phyloP scores from a whole-genome alignment of 176 grass and related monocot species.

The Poa annua region DNA sequence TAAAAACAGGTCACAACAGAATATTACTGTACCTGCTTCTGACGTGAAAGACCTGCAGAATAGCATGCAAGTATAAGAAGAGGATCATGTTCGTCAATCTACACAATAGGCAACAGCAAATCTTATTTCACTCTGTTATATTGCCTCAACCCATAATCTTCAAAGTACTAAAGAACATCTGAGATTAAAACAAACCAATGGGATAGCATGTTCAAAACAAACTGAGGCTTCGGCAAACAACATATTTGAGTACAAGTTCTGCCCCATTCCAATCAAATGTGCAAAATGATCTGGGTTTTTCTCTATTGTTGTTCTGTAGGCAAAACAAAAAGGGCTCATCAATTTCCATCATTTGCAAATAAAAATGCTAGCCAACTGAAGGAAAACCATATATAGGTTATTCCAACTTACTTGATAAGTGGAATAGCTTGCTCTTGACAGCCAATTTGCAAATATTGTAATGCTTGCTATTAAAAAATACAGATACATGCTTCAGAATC shows the following conservation, averaged over 20 bases:
- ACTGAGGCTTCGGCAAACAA: constrained; percentile 70
- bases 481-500: constrained; percentile 32
- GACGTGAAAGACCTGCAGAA: constrained; percentile 59
- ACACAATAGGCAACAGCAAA: constrained; percentile 31
- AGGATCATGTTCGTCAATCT: constrained; percentile 82
- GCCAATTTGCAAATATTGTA: constrained; percentile 48
- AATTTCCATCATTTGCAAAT: constrained; percentile 37
- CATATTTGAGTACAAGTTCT: constrained; percentile 57
- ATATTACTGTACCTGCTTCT: constrained; percentile 57
- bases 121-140: constrained; percentile 23
- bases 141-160: constrained; percentile 28
- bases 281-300: constrained; percentile 67
- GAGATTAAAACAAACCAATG: constrained; percentile 56
- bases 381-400: constrained; percentile 26
- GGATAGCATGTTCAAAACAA: constrained; percentile 79
- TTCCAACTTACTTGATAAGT: constrained; percentile 54
- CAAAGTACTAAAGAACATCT: constrained; percentile 30
- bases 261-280: constrained; percentile 74
- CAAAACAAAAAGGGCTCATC: constrained; percentile 29
- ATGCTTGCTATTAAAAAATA: constrained; percentile 48
- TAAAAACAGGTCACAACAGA: not conserved
- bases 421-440: constrained; percentile 51
- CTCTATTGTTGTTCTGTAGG: constrained; percentile 67
- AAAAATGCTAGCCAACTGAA: constrained; percentile 13
- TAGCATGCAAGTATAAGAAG: constrained; percentile 80